Base-by-base conservation (phyloP, 495 filamentous ascomycete species). In the Aspergillus sclerotiicarbonarius region DNA sequence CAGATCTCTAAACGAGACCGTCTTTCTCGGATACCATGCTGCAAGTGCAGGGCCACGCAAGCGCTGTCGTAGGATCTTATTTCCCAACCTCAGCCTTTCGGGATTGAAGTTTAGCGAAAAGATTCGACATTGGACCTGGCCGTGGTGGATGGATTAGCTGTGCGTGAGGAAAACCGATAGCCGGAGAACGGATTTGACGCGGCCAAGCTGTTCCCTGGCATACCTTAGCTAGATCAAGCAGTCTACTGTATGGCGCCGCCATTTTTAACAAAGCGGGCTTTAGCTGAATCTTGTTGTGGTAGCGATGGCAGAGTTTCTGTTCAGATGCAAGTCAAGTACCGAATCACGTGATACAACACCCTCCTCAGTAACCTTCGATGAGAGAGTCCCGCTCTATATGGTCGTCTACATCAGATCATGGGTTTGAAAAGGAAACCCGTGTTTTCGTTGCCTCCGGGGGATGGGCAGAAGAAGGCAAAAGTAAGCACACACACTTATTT, bases 21-120 rank as follows among this genome's bases (percentile, higher is more conserved):
- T 76, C 56, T 84, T 85, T 31, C 83, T 84, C 1, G 94, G 93
- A 69, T 98, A 98, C 79, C 96, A 98, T 57, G 88, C 79, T 18
- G 85, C 86, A 51, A 96, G 74, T 0, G 88, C 65, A 20, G 91
- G 89, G 8, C 94, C 94, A 61, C 81, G 82, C 30, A 97, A 79
- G 57, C 91, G 82, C 69, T 96, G 87, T 62, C 92, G 87, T 41
- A 98, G 79, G 63, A 97, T 78, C 67, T 91, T 92, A 76, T 91
- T 96, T 60, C 94, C 94, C 44, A 88, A 81, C 61, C 94, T 88
- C 54, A 87, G 70, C 58, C 85, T 74, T 29, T 87, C 77, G 12
- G 94, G 94, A 74, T 98, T 98, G 80, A 85, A 97, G 47, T 89
- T 96, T 25, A 86, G 86, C 48, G 84, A 85, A 80, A 98, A 98